A percentile compares a stretch with the other conserved stretches of the same genome.
Evolutionary conservation across 2,329 filamentous ascomycete genomes (phyloP).

Genomic region (Penicillium sp.): DNA sequence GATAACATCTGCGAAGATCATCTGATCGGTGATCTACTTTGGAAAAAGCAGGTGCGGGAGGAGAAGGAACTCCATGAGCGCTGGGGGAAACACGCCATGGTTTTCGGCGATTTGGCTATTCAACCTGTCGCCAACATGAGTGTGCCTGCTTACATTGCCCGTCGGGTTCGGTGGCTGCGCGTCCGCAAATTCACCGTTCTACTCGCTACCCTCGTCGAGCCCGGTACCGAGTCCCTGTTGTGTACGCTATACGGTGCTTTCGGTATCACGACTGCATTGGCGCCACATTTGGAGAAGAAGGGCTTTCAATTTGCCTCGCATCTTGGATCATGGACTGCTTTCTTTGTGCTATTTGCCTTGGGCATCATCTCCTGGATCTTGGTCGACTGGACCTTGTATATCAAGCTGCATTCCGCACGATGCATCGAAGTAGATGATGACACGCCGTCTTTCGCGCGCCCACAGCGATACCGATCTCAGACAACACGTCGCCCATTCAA

Average conservation of each 20-base stretch:
- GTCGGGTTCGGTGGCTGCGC: conserved; percentile 85
- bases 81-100: conserved; percentile 77
- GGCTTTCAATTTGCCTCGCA: conserved; percentile 47
- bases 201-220: conserved; percentile 85
- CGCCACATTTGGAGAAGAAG: conserved; percentile 56
- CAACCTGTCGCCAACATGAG: conserved; percentile 87
- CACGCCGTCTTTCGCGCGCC: conserved; percentile 72
- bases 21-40: conserved; percentile 87
- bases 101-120: conserved; percentile 82
- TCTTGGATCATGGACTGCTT: conserved; percentile 67
- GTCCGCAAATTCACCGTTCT: conserved; percentile 94
- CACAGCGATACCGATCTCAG: conserved; percentile 44
- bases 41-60: conserved; percentile 56
- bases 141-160: conserved; percentile 72
- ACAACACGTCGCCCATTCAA: conserved; percentile 58
- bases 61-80: conserved; percentile 40
- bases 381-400: conserved; percentile 73
- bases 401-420: conserved; percentile 70
- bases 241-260: conserved; percentile 81
- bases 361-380: conserved; percentile 71
- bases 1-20: conserved; percentile 98
- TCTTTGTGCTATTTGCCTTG: conserved; percentile 65
- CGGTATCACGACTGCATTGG: conserved; percentile 69
- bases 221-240: conserved; percentile 83
- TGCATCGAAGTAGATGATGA: conserved; percentile 71